Percentiles rank a stretch among this genome's conserved stretches.
phyloP scores from a whole-genome alignment of 2,329 filamentous ascomycete species.

The Colletotrichum liaoningense region DNA sequence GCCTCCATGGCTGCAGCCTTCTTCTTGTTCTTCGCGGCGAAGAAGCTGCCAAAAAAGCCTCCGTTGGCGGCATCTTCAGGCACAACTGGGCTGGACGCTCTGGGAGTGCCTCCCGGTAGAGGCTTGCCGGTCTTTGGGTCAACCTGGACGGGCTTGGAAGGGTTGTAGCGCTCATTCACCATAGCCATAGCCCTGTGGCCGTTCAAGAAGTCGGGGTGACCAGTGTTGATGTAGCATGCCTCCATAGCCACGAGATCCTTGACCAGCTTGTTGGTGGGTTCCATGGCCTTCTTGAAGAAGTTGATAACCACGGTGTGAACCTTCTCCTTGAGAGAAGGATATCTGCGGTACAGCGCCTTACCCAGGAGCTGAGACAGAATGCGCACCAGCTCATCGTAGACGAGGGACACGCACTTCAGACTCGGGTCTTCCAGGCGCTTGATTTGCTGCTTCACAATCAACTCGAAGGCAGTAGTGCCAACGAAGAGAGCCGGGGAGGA shows the following conservation, averaged over 20 bases:
- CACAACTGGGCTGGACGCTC: conserved; percentile 81
- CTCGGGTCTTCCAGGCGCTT: conserved; percentile 96
- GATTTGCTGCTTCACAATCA: conserved; percentile 99
- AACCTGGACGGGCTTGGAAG: conserved; percentile 88
- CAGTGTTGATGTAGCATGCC: conserved; percentile 97
- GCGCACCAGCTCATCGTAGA: conserved; percentile 96
- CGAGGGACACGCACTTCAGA: conserved; percentile 95
- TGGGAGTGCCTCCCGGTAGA: conserved; percentile 75
- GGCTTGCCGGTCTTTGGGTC: conserved; percentile 99
- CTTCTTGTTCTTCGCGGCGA: conserved; percentile 99
- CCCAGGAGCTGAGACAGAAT: conserved; percentile 90
- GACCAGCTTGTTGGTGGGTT: conserved; percentile 97
- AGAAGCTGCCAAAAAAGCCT: conserved; percentile 98
- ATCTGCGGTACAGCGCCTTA: conserved; percentile 91
- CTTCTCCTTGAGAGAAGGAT: conserved; percentile 96
- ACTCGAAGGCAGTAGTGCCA: conserved; percentile 96
- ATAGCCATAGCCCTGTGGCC: conserved; percentile 98
- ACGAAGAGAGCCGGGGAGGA: conserved; percentile 97
- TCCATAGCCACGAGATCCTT: conserved; percentile 95
- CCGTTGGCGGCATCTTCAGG: conserved; percentile 67
- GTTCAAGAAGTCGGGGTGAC: conserved; percentile 97
- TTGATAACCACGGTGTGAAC: conserved; percentile 90
- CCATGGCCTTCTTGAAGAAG: conserved; percentile 99
- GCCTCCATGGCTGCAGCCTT: conserved; percentile 99
- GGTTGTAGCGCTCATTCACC: conserved; percentile 90